Evolutionary conservation across 2,329 filamentous ascomycete species (phyloP).

Genomic region (Chaetomium olivaceum): DNA sequence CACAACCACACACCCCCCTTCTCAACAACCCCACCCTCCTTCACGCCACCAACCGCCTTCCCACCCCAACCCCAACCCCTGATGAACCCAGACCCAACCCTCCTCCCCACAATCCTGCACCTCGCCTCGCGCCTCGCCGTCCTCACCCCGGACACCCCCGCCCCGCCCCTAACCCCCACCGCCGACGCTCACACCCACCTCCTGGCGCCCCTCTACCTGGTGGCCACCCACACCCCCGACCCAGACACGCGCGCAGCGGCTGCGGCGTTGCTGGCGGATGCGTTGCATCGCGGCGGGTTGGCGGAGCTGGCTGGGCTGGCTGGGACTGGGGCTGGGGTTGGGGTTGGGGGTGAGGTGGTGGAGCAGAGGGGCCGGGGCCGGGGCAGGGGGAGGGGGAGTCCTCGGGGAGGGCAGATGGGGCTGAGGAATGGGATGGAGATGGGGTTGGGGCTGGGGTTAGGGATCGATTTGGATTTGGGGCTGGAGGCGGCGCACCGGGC

Average conservation of each 20-base stretch:
- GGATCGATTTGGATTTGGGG: no score
- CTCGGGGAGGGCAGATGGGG: no score
- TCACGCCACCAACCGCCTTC: background rate
- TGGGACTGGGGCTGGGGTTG: no score
- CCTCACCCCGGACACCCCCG: background rate
- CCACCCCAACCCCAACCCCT: background rate
- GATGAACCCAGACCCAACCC: constrained; percentile 4
- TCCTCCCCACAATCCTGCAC: constrained; percentile 16
- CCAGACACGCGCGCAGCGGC: constrained; percentile 15
- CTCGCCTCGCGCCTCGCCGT: constrained; percentile 2
- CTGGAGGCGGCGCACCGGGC: background rate
- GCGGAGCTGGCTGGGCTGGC: no score
- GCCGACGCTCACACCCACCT: constrained; percentile 15
- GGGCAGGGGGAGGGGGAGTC: no score
- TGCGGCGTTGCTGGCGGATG: constrained; percentile 16
- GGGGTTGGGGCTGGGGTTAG: no score
- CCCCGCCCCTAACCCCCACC: background rate
- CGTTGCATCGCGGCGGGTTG: background rate
- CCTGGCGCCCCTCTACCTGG: constrained; percentile 25
- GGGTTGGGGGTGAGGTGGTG: background rate
- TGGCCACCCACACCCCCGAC: constrained; percentile 21
- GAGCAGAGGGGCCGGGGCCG: no score
- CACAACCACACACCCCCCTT: no score
- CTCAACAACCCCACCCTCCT: no score
- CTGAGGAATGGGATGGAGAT: no score